These are phyloP conservation scores for Alternaria tenuissima DNA, from an alignment of 2,329 filamentous ascomycete species.

Conservation along the genomic window DNA sequence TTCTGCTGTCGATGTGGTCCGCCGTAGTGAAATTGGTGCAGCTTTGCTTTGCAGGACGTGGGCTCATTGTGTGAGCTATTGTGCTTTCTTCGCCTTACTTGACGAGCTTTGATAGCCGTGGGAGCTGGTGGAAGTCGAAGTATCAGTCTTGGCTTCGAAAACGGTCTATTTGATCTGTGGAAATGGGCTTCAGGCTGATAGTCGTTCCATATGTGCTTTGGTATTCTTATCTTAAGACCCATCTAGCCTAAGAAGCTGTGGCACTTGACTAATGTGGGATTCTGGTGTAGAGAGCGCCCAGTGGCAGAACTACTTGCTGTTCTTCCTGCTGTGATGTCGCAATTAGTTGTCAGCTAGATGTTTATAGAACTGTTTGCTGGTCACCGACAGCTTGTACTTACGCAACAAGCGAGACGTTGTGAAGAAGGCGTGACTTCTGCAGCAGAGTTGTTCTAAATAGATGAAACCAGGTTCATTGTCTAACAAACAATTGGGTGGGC, in stretches of 20 bases:
- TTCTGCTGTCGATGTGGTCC: conserved; percentile 12
- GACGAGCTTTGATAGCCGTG: not conserved
- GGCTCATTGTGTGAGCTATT: not conserved
- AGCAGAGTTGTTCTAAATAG: not conserved
- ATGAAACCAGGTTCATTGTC: not conserved
- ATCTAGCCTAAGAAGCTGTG: not conserved
- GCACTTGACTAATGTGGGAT: not conserved
- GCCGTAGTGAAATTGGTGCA: conserved; percentile 28
- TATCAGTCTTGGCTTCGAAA: not conserved
- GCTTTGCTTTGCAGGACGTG: conserved; percentile 23
- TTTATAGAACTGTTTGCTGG: conserved; percentile 13
- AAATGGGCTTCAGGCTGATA: not conserved
- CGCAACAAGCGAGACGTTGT: not conserved
- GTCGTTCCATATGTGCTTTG: conserved; percentile 24
- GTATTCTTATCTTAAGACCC: conserved; percentile 17
- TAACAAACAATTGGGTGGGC: not conserved
- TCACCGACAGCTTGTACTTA: conserved; percentile 2
- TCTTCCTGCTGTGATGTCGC: not conserved
- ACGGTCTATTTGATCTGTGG: not conserved
- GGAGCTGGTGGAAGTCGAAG: not conserved
- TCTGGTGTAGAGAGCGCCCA: not conserved
- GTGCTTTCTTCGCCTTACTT: not conserved
- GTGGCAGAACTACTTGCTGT: not conserved
- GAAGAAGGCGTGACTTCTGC: not conserved
- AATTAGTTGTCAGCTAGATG: not conserved